A percentile compares a stretch with the other conserved stretches of the same genome.
phyloP scores from a whole-genome alignment of 2,329 filamentous ascomycete species.

The Botrytis tulipae region DNA sequence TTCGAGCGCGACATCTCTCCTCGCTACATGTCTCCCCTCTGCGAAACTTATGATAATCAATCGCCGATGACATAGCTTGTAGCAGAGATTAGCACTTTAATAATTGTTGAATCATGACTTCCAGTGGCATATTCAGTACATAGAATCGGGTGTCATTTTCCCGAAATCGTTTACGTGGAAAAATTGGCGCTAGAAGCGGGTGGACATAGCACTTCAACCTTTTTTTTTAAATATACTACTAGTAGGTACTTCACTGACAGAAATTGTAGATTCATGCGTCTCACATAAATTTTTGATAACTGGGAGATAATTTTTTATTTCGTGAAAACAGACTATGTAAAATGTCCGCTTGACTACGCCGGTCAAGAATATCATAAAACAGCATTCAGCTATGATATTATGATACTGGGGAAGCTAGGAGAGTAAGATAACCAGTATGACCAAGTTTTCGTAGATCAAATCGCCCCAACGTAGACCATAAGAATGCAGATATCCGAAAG shows the following conservation, averaged over 20 bases:
- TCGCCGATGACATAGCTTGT: conserved; percentile 33
- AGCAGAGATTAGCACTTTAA: too few species aligned
- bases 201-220: background rate
- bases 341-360: conserved; percentile 39
- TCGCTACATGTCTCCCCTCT: conserved; percentile 51
- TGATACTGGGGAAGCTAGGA: conserved; percentile 30
- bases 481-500: conserved; percentile 40
- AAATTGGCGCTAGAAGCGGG: conserved; percentile 10
- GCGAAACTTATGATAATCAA: conserved; percentile 41
- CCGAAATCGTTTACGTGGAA: background rate
- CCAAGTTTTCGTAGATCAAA: conserved; percentile 47
- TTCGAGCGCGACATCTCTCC: conserved; percentile 59
- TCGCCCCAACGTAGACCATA: conserved; percentile 44
- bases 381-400: conserved; percentile 35
- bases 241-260: background rate
- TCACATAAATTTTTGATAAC: background rate
- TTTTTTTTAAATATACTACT: background rate
- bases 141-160: background rate
- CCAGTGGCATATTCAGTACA: background rate
- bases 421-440: conserved; percentile 43
- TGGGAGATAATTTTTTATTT: conserved; percentile 29
- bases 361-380: conserved; percentile 38
- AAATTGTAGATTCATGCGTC: background rate
- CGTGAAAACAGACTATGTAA: conserved; percentile 34
- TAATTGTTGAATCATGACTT: background rate